Conservation (phyloP, 1,284 basidiomycete species). For the Trichosporon faecale region DNA sequence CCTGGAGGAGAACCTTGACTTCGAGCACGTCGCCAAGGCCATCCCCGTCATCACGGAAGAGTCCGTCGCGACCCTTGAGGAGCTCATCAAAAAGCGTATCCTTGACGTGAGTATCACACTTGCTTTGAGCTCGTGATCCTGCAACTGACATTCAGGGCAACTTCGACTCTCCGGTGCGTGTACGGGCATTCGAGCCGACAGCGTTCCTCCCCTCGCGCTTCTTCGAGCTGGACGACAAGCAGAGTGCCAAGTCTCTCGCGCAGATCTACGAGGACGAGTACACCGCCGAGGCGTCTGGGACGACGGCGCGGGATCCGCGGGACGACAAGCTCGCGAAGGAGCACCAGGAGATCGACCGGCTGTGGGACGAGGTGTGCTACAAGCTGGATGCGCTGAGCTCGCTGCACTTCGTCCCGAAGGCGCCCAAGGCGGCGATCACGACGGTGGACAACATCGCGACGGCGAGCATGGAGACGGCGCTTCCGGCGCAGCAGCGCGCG, state of each 20-base stretch:
- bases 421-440: conserved; percentile 84
- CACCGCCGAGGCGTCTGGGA: conserved; percentile 58
- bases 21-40: conserved; percentile 80
- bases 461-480: conserved; percentile 81
- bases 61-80: conserved; percentile 76
- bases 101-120: conserved; percentile 60
- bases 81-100: conserved; percentile 86
- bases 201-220: conserved; percentile 86
- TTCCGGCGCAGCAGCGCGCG: conserved; percentile 74
- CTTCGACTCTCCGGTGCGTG: conserved; percentile 88
- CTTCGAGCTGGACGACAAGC: conserved; percentile 84
- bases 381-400: conserved; percentile 94
- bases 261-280: conserved; percentile 97
- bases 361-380: conserved; percentile 81
- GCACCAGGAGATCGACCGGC: conserved; percentile 72
- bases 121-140: too few relatives aligned
- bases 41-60: conserved; percentile 90
- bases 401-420: conserved; percentile 92
- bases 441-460: conserved; percentile 81
- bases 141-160: conserved; percentile 52
- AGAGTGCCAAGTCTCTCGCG: conserved; percentile 82
- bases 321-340: conserved; percentile 86
- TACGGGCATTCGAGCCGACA: conserved; percentile 72
- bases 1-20: conserved; percentile 91
- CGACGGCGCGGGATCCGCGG: conserved; percentile 64